Evolutionary conservation across 148 eudicot genomes (phyloP).

Genomic region (Amaranthus palmeri): DNA sequence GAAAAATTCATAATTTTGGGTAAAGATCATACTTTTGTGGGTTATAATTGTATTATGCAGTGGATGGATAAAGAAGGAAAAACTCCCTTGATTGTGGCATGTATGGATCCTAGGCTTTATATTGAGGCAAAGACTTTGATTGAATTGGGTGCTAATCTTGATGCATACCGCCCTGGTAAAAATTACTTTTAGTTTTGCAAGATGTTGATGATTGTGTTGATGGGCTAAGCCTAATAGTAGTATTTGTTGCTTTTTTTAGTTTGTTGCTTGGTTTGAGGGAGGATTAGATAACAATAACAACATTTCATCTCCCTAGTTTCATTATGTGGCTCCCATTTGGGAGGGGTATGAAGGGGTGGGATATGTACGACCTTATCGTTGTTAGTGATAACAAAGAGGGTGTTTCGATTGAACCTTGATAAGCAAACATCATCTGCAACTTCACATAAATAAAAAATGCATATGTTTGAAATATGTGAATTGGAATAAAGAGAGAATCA

Average conservation of each 20-base stretch:
- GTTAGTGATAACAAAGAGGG: too few species aligned
- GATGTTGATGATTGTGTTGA: neutral
- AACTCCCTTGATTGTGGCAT: conserved; percentile 55
- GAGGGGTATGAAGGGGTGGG: too few species aligned
- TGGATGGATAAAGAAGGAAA: conserved; percentile 64
- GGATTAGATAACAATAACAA: too few species aligned
- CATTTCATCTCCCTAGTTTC: too few species aligned
- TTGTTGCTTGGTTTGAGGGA: too few species aligned
- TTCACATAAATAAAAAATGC: too few species aligned
- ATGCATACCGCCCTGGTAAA: conserved; percentile 52
- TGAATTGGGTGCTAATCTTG: conserved; percentile 56
- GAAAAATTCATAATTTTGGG: neutral
- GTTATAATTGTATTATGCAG: conserved; percentile 23
- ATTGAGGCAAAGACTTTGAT: conserved; percentile 46
- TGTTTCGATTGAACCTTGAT: too few species aligned
- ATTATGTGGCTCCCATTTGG: too few species aligned
- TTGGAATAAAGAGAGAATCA: too few species aligned
- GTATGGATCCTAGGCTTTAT: conserved; percentile 42
- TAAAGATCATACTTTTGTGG: conserved; percentile 1
- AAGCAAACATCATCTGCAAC: too few species aligned
- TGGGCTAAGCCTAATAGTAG: neutral
- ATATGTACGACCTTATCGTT: too few species aligned
- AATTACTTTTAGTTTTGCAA: neutral
- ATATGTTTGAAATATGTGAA: too few species aligned
- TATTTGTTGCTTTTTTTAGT: conserved; percentile 1